A percentile compares a stretch with the other conserved stretches of the same genome.
These are phyloP conservation scores for Eragrostis tef DNA, from an alignment of 202 grass and related monocot genomes.

Conservation along the genomic window DNA sequence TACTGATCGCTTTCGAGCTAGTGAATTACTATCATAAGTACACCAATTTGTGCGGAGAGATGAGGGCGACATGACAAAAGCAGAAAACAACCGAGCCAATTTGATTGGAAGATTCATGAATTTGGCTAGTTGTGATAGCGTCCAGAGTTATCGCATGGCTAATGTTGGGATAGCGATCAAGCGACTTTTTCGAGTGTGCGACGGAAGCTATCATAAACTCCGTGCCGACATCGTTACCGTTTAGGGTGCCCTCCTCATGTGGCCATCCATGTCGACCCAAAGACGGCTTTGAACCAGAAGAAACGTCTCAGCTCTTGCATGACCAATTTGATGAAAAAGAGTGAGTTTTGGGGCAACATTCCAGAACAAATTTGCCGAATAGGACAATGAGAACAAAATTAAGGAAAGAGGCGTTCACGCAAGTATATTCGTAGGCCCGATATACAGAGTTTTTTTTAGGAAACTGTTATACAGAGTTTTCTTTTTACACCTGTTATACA, in stretches of 20 bases:
- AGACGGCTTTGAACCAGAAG: neutral
- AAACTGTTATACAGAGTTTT: no score
- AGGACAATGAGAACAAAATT: neutral
- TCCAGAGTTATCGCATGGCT: neutral
- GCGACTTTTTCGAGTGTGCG: neutral
- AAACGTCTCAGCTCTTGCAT: neutral
- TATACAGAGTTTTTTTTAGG: no score
- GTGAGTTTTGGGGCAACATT: neutral
- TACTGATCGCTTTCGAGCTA: neutral
- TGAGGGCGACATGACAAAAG: neutral
- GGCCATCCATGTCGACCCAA: neutral
- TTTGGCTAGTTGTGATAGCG: neutral
- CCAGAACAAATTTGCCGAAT: neutral
- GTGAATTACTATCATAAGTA: neutral
- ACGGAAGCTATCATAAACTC: neutral
- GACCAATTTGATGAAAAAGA: neutral
- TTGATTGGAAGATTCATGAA: neutral
- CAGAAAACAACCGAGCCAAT: neutral
- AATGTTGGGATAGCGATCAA: neutral
- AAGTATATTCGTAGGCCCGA: neutral
- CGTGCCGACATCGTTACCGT: neutral
- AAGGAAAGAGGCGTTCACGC: neutral
- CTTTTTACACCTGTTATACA: no score
- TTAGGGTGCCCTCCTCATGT: neutral
- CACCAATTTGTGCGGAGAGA: neutral